A percentile compares a stretch with the other conserved stretches of the same genome.
Evolutionary conservation across 306 rosid genomes (phyloP).

Genomic region (Trifolium dubium): DNA sequence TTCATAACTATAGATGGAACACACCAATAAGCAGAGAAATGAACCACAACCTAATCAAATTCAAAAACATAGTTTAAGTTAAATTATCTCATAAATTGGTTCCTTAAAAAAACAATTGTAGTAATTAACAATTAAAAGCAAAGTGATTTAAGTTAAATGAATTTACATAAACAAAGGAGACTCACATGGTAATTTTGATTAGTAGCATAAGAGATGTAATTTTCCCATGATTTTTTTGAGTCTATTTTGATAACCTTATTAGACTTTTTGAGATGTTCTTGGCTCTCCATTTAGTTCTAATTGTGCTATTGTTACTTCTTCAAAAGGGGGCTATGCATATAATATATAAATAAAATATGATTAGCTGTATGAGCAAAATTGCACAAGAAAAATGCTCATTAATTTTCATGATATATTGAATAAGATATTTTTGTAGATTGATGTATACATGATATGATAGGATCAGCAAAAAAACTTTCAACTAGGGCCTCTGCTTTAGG

Average conservation of each 20-base stretch:
- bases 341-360: slow-evolving; percentile 4
- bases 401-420: slow-evolving; percentile 6
- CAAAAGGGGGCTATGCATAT: slow-evolving; percentile 10
- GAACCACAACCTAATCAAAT: slow-evolving; percentile 48
- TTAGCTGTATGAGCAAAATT: slow-evolving; percentile 5
- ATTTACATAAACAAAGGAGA: slow-evolving; percentile 19
- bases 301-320: slow-evolving; percentile 13
- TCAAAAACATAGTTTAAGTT: not conserved
- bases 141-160: slow-evolving; percentile 6
- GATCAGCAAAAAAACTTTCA: slow-evolving; percentile 3
- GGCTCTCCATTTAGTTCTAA: slow-evolving; percentile 44
- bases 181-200: slow-evolving; percentile 50
- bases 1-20: slow-evolving; percentile 52
- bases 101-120: not conserved
- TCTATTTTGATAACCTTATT: slow-evolving; percentile 57
- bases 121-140: not conserved
- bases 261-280: slow-evolving; percentile 44
- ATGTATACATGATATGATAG: slow-evolving; percentile 9
- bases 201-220: slow-evolving; percentile 45
- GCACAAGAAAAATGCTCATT: slow-evolving; percentile 3
- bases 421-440: slow-evolving; percentile 19
- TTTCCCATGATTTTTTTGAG: slow-evolving; percentile 53
- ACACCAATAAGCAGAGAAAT: slow-evolving; percentile 62
- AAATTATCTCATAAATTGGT: slow-evolving; percentile 8
- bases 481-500: slow-evolving; percentile 28